These are phyloP conservation scores for Straminergon stramineum DNA, from an alignment of 225 moss, liverwort and hornwort species.

Conservation along the genomic window DNA sequence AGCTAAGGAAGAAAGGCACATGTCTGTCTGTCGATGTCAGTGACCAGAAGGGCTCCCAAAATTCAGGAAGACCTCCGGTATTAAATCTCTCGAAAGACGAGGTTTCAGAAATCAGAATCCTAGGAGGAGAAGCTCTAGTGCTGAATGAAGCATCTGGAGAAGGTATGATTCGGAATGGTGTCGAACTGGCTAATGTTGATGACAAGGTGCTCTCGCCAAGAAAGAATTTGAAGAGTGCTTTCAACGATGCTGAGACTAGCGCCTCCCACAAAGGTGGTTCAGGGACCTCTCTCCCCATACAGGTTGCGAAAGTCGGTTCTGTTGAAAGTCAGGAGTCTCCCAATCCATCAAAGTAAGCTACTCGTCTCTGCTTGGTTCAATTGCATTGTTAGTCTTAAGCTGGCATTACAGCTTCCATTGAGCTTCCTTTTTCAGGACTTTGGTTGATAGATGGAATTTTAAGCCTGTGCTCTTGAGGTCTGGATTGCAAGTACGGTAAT, in stretches of 20 bases:
- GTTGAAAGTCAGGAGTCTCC: slow-evolving; percentile 5
- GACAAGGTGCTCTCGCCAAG: neutral
- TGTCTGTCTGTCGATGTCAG: neutral
- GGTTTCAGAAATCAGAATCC: neutral
- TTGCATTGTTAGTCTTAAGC: neutral
- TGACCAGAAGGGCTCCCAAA: neutral
- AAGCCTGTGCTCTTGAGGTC: neutral
- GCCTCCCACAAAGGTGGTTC: neutral
- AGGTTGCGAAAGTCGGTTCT: slow-evolving; percentile 1
- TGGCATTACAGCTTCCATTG: neutral
- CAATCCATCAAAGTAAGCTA: slow-evolving; percentile 18
- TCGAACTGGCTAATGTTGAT: neutral
- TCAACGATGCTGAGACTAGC: slow-evolving; percentile 1
- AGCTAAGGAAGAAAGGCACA: neutral
- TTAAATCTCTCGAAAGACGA: neutral
- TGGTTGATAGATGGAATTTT: neutral
- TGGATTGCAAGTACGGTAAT: neutral
- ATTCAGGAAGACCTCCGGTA: neutral
- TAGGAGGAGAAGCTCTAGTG: neutral
- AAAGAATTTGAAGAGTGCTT: neutral
- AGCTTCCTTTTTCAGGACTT: neutral
- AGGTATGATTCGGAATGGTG: neutral
- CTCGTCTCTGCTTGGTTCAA: neutral
- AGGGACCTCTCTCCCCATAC: neutral
- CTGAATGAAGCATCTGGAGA: neutral